Evolutionary conservation across 2,329 filamentous ascomycete genomes (phyloP).

Genomic region (Fusarium albidum): DNA sequence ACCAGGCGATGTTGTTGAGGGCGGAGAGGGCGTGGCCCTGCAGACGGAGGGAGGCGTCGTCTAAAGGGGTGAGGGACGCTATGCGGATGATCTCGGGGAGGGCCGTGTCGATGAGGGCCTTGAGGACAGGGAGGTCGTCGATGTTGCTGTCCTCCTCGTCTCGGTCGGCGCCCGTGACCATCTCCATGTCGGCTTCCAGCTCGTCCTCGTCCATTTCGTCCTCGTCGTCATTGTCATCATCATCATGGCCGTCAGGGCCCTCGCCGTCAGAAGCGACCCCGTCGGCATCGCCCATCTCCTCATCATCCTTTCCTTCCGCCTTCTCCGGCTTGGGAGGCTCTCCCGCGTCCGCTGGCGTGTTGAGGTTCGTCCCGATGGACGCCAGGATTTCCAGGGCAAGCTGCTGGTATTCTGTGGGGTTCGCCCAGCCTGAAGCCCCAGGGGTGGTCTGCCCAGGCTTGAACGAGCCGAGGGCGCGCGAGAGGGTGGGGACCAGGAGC

Average conservation of each 20-base stretch:
- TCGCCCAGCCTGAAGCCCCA: slow-evolving; percentile 49
- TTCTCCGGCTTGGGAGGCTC: slow-evolving; percentile 45
- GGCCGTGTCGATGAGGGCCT: slow-evolving; percentile 48
- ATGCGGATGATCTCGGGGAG: slow-evolving; percentile 57
- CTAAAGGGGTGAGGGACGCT: slow-evolving; percentile 49
- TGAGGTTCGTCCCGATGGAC: slow-evolving; percentile 68
- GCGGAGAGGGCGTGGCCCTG: slow-evolving; percentile 65
- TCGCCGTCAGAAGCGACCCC: slow-evolving; percentile 48
- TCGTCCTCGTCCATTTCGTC: slow-evolving; percentile 66
- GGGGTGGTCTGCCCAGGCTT: slow-evolving; percentile 37
- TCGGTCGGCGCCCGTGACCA: slow-evolving; percentile 62
- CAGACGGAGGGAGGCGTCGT: slow-evolving; percentile 54
- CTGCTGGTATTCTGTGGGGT: slow-evolving; percentile 56
- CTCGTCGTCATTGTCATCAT: slow-evolving; percentile 56
- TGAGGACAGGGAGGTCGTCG: slow-evolving; percentile 63
- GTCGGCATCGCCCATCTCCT: slow-evolving; percentile 50
- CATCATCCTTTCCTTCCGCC: slow-evolving; percentile 49
- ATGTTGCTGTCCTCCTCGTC: slow-evolving; percentile 50
- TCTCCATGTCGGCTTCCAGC: slow-evolving; percentile 71
- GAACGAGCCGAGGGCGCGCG: slow-evolving; percentile 42
- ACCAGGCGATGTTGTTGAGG: slow-evolving; percentile 74
- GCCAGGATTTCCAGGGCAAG: slow-evolving; percentile 69
- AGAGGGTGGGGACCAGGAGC: slow-evolving; percentile 47
- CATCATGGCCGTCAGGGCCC: slow-evolving; percentile 47
- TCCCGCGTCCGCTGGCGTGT: slow-evolving; percentile 55